phyloP scores from a whole-genome alignment of 345 rosid genomes.

The Melastoma malabathricum region DNA sequence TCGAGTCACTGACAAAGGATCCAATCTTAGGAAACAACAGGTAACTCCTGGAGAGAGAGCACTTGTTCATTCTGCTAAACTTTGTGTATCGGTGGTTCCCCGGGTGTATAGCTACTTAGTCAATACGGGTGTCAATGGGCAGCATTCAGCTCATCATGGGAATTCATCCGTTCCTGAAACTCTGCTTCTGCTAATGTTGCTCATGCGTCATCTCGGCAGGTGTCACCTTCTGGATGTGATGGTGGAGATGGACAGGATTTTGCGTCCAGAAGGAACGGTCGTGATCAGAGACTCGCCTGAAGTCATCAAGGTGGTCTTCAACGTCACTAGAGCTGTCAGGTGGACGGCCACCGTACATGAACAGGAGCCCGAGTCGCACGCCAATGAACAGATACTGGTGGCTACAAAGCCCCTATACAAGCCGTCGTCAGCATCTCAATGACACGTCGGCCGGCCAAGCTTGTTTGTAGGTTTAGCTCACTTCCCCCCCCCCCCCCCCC shows the following conservation, averaged over 20 bases:
- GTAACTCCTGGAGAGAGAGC: constrained; percentile 11
- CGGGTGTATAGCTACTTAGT: not conserved
- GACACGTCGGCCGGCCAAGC: no score
- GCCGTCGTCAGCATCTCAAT: constrained; percentile 1
- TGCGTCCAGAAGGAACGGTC: constrained; percentile 84
- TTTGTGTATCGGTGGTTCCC: not conserved
- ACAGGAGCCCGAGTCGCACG: constrained; percentile 75
- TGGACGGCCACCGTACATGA: constrained; percentile 54
- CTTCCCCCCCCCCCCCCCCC: no score
- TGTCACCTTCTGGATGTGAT: constrained; percentile 82
- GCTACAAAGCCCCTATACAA: constrained; percentile 46
- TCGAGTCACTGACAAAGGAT: constrained; percentile 55
- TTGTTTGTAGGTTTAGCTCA: no score
- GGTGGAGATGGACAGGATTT: constrained; percentile 88
- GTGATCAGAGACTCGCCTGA: constrained; percentile 80
- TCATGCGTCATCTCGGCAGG: constrained; percentile 24
- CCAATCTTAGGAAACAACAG: constrained; percentile 38
- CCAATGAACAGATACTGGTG: constrained; percentile 60
- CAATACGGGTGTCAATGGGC: no score
- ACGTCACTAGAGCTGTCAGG: constrained; percentile 58
- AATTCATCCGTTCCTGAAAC: no score
- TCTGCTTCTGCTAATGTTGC: not conserved
- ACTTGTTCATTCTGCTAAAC: not conserved
- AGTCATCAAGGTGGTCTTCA: constrained; percentile 58
- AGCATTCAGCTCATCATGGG: no score